Evolutionary conservation across 2,329 filamentous ascomycete species (phyloP).

Genomic region (Gnomoniopsis smithogilvyi): DNA sequence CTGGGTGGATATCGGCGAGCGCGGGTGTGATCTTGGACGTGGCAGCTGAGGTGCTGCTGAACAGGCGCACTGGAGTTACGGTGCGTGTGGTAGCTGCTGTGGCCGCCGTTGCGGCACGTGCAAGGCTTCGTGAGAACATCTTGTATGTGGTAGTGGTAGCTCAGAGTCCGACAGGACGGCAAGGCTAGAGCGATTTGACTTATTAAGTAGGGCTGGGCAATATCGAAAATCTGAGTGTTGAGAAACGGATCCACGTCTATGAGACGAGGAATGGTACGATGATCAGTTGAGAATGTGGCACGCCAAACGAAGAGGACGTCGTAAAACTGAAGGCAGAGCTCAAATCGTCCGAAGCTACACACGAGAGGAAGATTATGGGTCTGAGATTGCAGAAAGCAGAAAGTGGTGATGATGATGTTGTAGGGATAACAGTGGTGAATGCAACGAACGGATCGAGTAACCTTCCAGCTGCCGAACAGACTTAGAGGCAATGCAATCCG

Average conservation of each 20-base stretch:
- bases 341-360: background rate
- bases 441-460: background rate
- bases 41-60: constrained; percentile 49
- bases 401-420: background rate
- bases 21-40: constrained; percentile 59
- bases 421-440: background rate
- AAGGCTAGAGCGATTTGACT: constrained; percentile 4
- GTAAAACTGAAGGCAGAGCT: background rate
- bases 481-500: constrained; percentile 11
- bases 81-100: constrained; percentile 37
- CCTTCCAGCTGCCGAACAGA: constrained; percentile 14
- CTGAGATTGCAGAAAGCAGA: background rate
- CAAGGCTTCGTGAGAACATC: constrained; percentile 51
- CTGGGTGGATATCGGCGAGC: constrained; percentile 76
- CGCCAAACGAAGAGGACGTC: constrained; percentile 3
- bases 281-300: background rate
- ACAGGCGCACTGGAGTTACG: constrained; percentile 43
- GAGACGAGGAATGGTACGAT: constrained; percentile 13
- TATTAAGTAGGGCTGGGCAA: background rate
- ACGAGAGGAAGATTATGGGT: background rate
- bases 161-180: constrained; percentile 5
- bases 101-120: constrained; percentile 40
- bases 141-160: constrained; percentile 29
- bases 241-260: background rate
- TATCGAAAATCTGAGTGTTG: background rate